These are phyloP conservation scores for Suillus lakei DNA, from an alignment of 768 basidiomycete genomes.

Conservation along the genomic window DNA sequence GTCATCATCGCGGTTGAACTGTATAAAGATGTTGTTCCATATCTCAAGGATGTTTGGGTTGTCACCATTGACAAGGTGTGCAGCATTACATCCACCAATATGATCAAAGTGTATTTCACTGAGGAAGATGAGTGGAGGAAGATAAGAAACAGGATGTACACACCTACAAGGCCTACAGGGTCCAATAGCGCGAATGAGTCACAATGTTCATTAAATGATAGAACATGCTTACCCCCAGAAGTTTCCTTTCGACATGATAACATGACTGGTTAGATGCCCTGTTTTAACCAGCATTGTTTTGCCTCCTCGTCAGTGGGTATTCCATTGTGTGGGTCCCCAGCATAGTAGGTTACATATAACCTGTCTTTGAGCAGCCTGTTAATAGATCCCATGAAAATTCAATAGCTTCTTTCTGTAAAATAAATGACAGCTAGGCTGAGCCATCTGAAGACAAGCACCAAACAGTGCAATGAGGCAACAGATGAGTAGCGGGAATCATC, in stretches of 20 bases:
- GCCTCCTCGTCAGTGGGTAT: conserved; percentile 91
- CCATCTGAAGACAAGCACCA: conserved; percentile 13
- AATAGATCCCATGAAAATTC: conserved; percentile 93
- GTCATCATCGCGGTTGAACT: conserved; percentile 95
- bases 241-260: conserved; percentile 95
- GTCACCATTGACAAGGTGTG: conserved; percentile 91
- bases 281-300: conserved; percentile 83
- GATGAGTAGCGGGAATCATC: too few species aligned
- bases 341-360: conserved; percentile 97
- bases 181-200: conserved; percentile 66
- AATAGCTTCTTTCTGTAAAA: conserved; percentile 85
- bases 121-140: conserved; percentile 10
- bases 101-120: conserved; percentile 98
- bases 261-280: conserved; percentile 87
- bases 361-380: conserved; percentile 86
- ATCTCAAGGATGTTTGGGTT: conserved; percentile 97
- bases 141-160: conserved; percentile 10
- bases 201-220: not conserved
- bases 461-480: too few species aligned
- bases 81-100: conserved; percentile 95
- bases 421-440: conserved; percentile 12
- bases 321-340: conserved; percentile 86
- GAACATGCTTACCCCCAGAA: conserved; percentile 87
- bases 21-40: conserved; percentile 99
- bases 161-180: conserved; percentile 97